Percentiles rank a stretch among this genome's conserved stretches.
phyloP scores from a whole-genome alignment of 2,329 filamentous ascomycete species.

The Diplodia mutila region DNA sequence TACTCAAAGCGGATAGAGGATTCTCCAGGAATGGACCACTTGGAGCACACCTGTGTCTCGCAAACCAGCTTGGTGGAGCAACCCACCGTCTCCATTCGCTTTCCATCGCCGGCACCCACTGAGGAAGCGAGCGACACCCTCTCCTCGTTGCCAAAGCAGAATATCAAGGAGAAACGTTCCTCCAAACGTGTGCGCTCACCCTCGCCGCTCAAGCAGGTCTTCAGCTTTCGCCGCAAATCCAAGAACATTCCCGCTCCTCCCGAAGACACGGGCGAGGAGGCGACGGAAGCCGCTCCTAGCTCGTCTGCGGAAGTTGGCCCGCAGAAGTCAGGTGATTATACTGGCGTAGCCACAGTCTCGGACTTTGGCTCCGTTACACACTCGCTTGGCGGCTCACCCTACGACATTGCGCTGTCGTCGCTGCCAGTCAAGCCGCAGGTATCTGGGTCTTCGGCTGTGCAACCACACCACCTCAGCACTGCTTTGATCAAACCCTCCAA shows the following conservation, averaged over 20 bases:
- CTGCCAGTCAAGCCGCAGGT: slow-evolving; percentile 29
- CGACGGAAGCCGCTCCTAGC: neutral
- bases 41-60: slow-evolving; percentile 41
- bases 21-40: slow-evolving; percentile 41
- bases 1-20: slow-evolving; percentile 42
- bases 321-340: slow-evolving; percentile 27
- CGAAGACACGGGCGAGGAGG: neutral
- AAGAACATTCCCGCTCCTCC: neutral
- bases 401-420: slow-evolving; percentile 43
- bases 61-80: slow-evolving; percentile 31
- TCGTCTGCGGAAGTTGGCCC: neutral
- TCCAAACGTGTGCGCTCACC: neutral
- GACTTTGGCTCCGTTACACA: slow-evolving; percentile 48
- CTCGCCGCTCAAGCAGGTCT: slow-evolving; percentile 11
- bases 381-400: slow-evolving; percentile 48
- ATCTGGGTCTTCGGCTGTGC: slow-evolving; percentile 33
- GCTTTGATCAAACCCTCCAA: slow-evolving; percentile 34
- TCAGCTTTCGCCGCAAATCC: slow-evolving; percentile 16
- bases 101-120: slow-evolving; percentile 25
- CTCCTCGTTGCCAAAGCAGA: neutral
- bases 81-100: slow-evolving; percentile 28
- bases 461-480: slow-evolving; percentile 42
- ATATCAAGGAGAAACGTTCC: neutral
- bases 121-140: neutral
- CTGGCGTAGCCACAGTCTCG: slow-evolving; percentile 34